phyloP scores from a whole-genome alignment of 352 stramenopile genomes.

The Plasmopara viticola region DNA sequence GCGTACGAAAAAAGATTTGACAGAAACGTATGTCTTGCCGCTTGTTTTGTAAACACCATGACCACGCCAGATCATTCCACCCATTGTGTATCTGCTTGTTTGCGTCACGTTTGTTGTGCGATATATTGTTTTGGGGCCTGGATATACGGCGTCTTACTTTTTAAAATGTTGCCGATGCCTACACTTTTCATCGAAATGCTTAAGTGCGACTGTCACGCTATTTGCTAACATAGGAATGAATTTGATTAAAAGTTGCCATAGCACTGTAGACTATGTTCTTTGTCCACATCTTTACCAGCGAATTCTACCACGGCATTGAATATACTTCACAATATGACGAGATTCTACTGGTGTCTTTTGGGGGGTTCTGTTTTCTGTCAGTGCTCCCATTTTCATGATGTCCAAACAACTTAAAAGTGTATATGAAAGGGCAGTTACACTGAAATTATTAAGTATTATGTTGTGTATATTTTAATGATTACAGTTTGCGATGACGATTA shows the following conservation, averaged over 20 bases:
- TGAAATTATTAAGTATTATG: no score
- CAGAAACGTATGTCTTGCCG: slow-evolving; percentile 35
- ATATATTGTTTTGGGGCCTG: slow-evolving; percentile 17
- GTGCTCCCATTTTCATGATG: slow-evolving; percentile 16
- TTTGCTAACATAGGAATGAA: slow-evolving; percentile 15
- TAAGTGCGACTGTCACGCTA: no score
- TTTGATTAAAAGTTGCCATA: no score
- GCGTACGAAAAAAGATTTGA: slow-evolving; percentile 38
- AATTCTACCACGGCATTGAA: slow-evolving; percentile 15
- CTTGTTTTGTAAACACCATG: slow-evolving; percentile 18
- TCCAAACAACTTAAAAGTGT: slow-evolving; percentile 1
- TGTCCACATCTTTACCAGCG: not conserved
- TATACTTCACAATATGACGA: slow-evolving; percentile 27
- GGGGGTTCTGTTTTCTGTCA: slow-evolving; percentile 13
- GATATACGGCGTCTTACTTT: slow-evolving; percentile 21
- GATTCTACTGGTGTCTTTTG: slow-evolving; percentile 30
- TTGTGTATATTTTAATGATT: no score
- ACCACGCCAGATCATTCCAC: slow-evolving; percentile 26
- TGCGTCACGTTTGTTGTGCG: slow-evolving; percentile 17
- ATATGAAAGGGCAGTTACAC: no score
- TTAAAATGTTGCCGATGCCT: no score
- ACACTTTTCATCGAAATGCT: no score
- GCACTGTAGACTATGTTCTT: slow-evolving; percentile 8
- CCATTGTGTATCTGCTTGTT: slow-evolving; percentile 12
- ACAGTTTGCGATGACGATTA: no score